Percentiles rank a stretch among this genome's conserved stretches.
phyloP scores from a whole-genome alignment of 495 filamentous ascomycete genomes.

The Stereocaulon alpinum region DNA sequence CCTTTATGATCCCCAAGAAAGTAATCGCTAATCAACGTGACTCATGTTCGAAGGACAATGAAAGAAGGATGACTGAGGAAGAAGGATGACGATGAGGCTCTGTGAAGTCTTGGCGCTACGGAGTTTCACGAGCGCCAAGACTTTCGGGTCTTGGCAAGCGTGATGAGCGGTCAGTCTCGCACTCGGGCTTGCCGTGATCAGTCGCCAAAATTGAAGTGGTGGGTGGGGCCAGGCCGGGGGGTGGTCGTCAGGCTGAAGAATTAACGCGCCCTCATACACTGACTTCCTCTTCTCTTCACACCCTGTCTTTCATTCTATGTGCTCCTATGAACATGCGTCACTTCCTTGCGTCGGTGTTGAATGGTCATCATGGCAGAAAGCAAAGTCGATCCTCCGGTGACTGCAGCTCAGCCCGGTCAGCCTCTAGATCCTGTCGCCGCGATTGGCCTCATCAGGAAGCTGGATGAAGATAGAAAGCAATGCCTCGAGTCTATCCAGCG shows the following conservation, averaged over 20 bases:
- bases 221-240: too few relatives aligned
- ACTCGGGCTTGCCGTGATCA: too few relatives aligned
- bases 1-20: too few relatives aligned
- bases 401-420: not conserved
- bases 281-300: not conserved
- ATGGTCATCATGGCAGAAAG: constrained; percentile 5
- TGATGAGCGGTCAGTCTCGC: too few relatives aligned
- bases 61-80: too few relatives aligned
- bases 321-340: not conserved
- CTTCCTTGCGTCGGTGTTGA: not conserved
- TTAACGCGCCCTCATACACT: not conserved
- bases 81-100: too few relatives aligned
- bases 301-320: not conserved
- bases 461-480: constrained; percentile 29
- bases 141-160: too few relatives aligned
- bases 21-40: too few relatives aligned
- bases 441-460: constrained; percentile 28
- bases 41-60: too few relatives aligned
- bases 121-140: too few relatives aligned
- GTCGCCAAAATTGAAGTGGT: too few relatives aligned
- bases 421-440: constrained; percentile 11
- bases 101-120: too few relatives aligned
- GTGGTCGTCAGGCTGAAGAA: not conserved
- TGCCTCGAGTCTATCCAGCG: constrained; percentile 29
- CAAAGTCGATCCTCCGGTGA: not conserved